These are phyloP conservation scores for Micractinium conductrix DNA, from an alignment of 139 green algal genomes.

Conservation along the genomic window DNA sequence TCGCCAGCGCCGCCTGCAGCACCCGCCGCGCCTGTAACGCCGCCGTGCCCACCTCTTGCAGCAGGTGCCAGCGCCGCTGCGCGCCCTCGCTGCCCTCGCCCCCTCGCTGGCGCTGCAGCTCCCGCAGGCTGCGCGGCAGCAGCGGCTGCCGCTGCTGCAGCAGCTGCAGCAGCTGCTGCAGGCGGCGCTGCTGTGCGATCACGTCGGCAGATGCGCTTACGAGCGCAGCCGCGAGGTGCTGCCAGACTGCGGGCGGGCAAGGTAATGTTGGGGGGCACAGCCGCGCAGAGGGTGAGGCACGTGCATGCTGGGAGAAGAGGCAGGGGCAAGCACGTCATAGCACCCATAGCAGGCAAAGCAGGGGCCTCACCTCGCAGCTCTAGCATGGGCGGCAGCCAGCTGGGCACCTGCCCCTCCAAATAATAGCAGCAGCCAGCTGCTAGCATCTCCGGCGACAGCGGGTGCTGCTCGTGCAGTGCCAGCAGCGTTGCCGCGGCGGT, in stretches of 20 bases:
- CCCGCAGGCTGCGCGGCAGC: background rate
- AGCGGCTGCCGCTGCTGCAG: background rate
- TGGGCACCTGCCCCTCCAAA: background rate
- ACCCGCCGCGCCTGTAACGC: background rate
- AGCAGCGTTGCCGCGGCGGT: background rate
- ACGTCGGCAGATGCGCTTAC: too few species aligned
- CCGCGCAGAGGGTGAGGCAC: too few species aligned
- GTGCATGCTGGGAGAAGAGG: background rate
- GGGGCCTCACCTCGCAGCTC: slow-evolving; percentile 11
- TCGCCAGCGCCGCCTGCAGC: background rate
- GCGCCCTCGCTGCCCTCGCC: background rate
- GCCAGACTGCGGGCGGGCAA: slow-evolving; percentile 19
- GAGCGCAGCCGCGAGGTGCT: slow-evolving; percentile 14
- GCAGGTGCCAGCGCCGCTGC: background rate
- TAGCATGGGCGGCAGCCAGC: slow-evolving; percentile 2
- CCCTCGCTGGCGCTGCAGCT: background rate
- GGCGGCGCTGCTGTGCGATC: too few species aligned
- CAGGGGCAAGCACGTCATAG: too few species aligned
- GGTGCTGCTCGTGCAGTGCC: background rate
- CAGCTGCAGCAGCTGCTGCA: background rate
- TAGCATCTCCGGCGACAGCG: background rate
- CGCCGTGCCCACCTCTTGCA: background rate
- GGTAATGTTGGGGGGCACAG: too few species aligned
- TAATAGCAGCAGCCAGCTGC: background rate
- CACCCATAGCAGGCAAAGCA: too few species aligned